Base-by-base conservation (phyloP, 2,329 filamentous ascomycete species). In the Trichoderma sp. region DNA sequence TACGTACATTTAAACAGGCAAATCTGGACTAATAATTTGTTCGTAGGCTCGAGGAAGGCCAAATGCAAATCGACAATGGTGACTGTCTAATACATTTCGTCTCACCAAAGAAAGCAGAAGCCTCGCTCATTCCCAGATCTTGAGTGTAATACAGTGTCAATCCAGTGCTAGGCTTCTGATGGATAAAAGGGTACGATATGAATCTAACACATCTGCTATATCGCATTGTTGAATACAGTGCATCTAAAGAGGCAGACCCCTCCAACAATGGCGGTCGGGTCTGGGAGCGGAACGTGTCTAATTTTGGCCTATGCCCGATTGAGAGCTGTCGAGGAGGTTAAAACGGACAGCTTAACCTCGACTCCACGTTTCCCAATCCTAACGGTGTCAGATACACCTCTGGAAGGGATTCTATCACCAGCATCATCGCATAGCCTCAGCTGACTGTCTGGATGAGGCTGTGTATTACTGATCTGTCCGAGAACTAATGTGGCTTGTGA, bases 321-420 rank as follows among this genome's bases (percentile, higher is more conserved):
- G 29, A 77, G 79, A 69, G 73, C 79, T 78, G 75, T 80, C 80
- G 77, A 59, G 41, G 31, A 60, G 60, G 60, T 66, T 33, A 14
- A 75, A 75, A 71, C 45, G 80, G 79, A 81, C 81, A 82, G 80
- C 80, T 82, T 81, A 78, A 81, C 80, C 71, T 80, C 74, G 73
- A 65, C 74, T 75, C 66, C 50, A 74, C 71, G 69, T 59, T 31
- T 53, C n/a, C 56, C 63, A 45, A 67, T 21, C 29, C 41, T 41
- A 38, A 66, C 50, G 41, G 68, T 72, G 59, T 27, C 68, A 65
- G 38, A 62, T 35, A 72, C 50, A 35, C 74, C 74, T 71, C 67
- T 67, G 74, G 67, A 75, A 71, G 67, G 74, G 38, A 72, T 72
- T 65, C 60, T 35, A 75, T 66, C 60, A 41, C 8, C 62, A 71